phyloP scores from a whole-genome alignment of 441 rosid genomes.

The Syzygium syzygioides region DNA sequence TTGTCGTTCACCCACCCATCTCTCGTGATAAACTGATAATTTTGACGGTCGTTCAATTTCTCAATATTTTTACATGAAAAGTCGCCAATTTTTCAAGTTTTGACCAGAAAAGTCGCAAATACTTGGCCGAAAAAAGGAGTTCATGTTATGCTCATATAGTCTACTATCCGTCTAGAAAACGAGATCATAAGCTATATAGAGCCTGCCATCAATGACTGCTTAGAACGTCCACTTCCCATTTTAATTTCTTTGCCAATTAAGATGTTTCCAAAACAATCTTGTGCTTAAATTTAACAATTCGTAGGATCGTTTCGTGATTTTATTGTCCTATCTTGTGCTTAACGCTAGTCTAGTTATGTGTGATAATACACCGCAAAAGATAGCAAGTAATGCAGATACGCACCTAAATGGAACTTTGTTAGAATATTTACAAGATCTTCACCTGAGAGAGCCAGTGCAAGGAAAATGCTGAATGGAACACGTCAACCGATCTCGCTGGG shows the following conservation, averaged over 20 bases:
- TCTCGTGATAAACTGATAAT: neutral
- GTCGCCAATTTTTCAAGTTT: neutral
- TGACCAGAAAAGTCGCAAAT: too few relatives aligned
- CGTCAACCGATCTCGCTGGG: constrained; percentile 62
- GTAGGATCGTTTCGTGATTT: neutral
- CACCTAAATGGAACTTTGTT: neutral
- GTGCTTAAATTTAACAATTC: neutral
- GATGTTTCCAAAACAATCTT: neutral
- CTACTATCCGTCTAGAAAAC: neutral
- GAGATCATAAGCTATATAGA: neutral
- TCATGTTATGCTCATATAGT: neutral
- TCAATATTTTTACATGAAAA: neutral
- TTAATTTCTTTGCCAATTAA: neutral
- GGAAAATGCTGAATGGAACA: constrained; percentile 89
- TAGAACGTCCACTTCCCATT: neutral
- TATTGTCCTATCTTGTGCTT: neutral
- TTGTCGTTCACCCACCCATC: neutral
- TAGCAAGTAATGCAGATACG: neutral
- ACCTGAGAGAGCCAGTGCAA: constrained; percentile 99
- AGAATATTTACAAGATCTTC: neutral
- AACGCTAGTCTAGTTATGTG: neutral
- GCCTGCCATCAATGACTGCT: neutral
- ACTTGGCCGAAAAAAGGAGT: neutral
- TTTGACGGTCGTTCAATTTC: neutral
- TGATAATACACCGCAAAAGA: neutral